Conservation (phyloP, 2,329 filamentous ascomycete genomes). For the Phialophora tarda region DNA sequence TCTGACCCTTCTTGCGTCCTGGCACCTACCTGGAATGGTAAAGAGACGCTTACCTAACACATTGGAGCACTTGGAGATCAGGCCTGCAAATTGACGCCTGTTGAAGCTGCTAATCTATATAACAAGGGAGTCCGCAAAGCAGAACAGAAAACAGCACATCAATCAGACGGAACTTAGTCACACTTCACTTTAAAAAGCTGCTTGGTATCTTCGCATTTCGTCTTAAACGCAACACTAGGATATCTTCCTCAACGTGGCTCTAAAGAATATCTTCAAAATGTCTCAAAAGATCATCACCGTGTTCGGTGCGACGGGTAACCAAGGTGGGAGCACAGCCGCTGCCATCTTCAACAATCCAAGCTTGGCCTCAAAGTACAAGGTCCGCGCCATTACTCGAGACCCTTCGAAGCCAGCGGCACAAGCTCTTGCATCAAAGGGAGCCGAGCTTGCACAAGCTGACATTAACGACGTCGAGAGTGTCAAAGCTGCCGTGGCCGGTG, state of each 20-base stretch:
- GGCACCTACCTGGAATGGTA: slow-evolving; percentile 8
- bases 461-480: slow-evolving; percentile 50
- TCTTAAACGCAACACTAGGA: background rate
- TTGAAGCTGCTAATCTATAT: background rate
- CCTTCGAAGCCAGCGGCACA: slow-evolving; percentile 43
- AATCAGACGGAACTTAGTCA: background rate
- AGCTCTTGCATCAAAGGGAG: slow-evolving; percentile 42
- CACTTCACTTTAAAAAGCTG: background rate
- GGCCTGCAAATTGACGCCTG: background rate
- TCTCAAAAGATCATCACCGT: slow-evolving; percentile 49
- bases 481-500: slow-evolving; percentile 49
- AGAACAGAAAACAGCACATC: background rate
- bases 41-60: slow-evolving; percentile 7
- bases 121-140: background rate
- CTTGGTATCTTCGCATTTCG: background rate
- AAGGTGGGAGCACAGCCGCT: slow-evolving; percentile 57
- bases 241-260: slow-evolving; percentile 9
- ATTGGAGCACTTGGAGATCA: background rate
- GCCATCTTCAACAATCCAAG: slow-evolving; percentile 53
- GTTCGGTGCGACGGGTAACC: slow-evolving; percentile 60
- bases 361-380: slow-evolving; percentile 54
- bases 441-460: slow-evolving; percentile 48
- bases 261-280: slow-evolving; percentile 27
- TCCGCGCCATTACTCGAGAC: slow-evolving; percentile 60
- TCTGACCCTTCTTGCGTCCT: slow-evolving; percentile 7